Percentiles rank a stretch among this genome's conserved stretches.
phyloP scores from a whole-genome alignment of 2,329 filamentous ascomycete species.

The Beauveria caledonica region DNA sequence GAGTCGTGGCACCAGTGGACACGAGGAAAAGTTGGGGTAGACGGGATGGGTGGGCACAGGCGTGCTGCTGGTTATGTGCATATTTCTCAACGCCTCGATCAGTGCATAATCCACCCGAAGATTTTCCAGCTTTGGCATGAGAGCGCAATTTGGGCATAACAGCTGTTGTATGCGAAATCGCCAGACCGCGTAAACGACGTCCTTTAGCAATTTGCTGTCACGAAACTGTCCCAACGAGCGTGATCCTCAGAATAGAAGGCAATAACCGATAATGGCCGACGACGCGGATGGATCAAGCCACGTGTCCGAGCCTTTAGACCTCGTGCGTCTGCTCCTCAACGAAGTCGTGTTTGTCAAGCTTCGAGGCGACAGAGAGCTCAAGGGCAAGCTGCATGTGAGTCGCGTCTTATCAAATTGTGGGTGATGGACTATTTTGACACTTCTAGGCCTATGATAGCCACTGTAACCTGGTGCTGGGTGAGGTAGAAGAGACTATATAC shows the following conservation, averaged over 20 bases:
- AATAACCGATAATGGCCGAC: conserved; percentile 62
- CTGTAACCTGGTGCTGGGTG: conserved; percentile 92
- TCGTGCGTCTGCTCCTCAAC: conserved; percentile 88
- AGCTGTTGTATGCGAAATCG: background rate
- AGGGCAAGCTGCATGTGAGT: conserved; percentile 86
- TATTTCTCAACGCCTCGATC: background rate
- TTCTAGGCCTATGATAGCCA: conserved; percentile 91
- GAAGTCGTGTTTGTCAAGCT: conserved; percentile 97
- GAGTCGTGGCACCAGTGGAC: conserved; percentile 5
- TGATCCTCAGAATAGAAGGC: background rate
- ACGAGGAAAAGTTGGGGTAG: conserved; percentile 10
- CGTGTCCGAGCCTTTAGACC: conserved; percentile 86
- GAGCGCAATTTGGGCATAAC: conserved; percentile 7
- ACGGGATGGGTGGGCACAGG: background rate
- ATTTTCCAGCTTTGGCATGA: conserved; percentile 10
- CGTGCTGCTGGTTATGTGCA: conserved; percentile 5
- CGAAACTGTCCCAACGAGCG: background rate
- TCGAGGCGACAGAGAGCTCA: conserved; percentile 87
- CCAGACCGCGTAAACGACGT: background rate
- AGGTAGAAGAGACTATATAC: conserved; percentile 96
- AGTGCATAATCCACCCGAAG: conserved; percentile 11
- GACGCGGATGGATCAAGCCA: conserved; percentile 63
- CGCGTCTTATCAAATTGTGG: background rate
- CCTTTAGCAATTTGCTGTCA: background rate
- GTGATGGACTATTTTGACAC: background rate